phyloP scores from a whole-genome alignment of 768 basidiomycete genomes.

The Hortiboletus flavorubellus region DNA sequence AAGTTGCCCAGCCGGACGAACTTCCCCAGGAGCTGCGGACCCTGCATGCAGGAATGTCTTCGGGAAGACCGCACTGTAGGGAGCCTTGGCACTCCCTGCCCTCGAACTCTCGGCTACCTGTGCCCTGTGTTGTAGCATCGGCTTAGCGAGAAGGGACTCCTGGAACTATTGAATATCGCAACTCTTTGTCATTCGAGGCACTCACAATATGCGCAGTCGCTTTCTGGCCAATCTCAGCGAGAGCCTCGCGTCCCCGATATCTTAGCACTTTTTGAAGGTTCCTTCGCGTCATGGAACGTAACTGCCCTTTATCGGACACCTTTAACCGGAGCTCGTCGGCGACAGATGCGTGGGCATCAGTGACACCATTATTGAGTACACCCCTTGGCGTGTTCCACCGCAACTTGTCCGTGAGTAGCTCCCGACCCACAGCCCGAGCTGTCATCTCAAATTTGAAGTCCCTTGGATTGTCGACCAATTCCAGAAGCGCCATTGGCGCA shows the following conservation, averaged over 20 bases:
- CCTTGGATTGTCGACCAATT: slow-evolving; percentile 90
- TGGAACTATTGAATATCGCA: slow-evolving; percentile 27
- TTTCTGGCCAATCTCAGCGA: slow-evolving; percentile 49
- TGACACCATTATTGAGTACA: slow-evolving; percentile 50
- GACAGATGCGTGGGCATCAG: slow-evolving; percentile 44
- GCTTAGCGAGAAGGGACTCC: slow-evolving; percentile 68
- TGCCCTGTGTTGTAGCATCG: slow-evolving; percentile 47
- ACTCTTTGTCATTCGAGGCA: slow-evolving; percentile 7
- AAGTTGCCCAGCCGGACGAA: slow-evolving; percentile 50
- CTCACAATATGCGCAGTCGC: slow-evolving; percentile 66
- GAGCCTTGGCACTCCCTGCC: slow-evolving; percentile 26
- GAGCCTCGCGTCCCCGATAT: slow-evolving; percentile 49
- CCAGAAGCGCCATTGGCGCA: slow-evolving; percentile 87
- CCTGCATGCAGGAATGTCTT: slow-evolving; percentile 42
- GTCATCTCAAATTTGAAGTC: slow-evolving; percentile 89
- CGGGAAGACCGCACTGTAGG: slow-evolving; percentile 23
- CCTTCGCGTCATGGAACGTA: slow-evolving; percentile 67
- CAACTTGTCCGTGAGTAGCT: slow-evolving; percentile 60
- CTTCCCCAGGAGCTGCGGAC: slow-evolving; percentile 55
- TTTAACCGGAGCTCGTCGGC: slow-evolving; percentile 44
- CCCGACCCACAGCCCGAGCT: slow-evolving; percentile 84
- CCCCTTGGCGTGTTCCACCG: slow-evolving; percentile 40
- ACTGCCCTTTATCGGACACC: slow-evolving; percentile 35
- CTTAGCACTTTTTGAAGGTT: slow-evolving; percentile 73
- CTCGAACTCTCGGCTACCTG: slow-evolving; percentile 35